Evolutionary conservation across 495 filamentous ascomycete species (phyloP).

Genomic region (Copromyces sp.): DNA sequence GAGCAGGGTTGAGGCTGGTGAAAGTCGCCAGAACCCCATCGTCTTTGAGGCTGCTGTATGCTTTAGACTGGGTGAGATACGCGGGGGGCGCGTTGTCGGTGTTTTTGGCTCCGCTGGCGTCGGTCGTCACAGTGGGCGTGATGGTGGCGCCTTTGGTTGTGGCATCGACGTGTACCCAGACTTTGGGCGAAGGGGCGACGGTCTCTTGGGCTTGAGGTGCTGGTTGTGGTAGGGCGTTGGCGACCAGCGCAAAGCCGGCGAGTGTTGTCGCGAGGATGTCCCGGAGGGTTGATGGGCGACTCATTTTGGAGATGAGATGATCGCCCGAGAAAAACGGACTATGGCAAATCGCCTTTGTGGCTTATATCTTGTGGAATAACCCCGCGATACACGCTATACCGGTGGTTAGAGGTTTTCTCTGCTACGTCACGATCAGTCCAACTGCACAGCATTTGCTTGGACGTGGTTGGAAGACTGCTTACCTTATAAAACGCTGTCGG

Average conservation of each 20-base stretch:
- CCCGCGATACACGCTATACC: neutral
- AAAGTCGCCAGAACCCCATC: slow-evolving; percentile 8
- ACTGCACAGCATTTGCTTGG: neutral
- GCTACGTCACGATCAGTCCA: neutral
- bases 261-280: neutral
- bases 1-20: slow-evolving; percentile 21
- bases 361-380: neutral
- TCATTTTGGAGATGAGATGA: neutral
- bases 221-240: slow-evolving; percentile 6
- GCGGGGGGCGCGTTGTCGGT: slow-evolving; percentile 16
- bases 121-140: slow-evolving; percentile 13
- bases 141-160: slow-evolving; percentile 15
- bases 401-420: neutral
- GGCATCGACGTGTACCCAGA: slow-evolving; percentile 21
- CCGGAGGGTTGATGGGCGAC: neutral
- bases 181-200: slow-evolving; percentile 2
- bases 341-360: too few relatives aligned
- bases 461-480: neutral
- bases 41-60: slow-evolving; percentile 17
- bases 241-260: neutral
- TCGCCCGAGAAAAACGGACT: neutral
- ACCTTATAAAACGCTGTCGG: neutral
- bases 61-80: slow-evolving; percentile 9
- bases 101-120: slow-evolving; percentile 10
- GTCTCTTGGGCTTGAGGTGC: slow-evolving; percentile 4